These are phyloP conservation scores for Lipomyces kockii DNA, from an alignment of 805 yeast species.

Conservation along the genomic window DNA sequence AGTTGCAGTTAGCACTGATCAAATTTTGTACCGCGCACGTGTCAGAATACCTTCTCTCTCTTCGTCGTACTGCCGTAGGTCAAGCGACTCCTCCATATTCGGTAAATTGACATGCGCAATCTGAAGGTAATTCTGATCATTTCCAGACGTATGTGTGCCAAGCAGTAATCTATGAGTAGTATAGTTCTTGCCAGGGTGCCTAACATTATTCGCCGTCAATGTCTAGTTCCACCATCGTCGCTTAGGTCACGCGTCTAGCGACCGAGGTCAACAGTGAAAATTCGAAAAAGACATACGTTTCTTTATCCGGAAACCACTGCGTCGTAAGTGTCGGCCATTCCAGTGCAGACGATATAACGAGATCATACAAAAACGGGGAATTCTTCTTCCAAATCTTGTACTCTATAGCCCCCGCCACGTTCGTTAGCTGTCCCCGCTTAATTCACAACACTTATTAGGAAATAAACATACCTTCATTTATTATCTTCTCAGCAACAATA, in stretches of 20 bases:
- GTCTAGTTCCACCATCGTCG: not conserved
- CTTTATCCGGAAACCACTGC: slow-evolving; percentile 66
- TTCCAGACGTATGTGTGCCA: slow-evolving; percentile 69
- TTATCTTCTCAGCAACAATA: slow-evolving; percentile 31
- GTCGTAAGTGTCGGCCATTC: slow-evolving; percentile 68
- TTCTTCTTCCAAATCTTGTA: slow-evolving; percentile 68
- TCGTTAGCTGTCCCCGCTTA: not conserved
- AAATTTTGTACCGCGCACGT: not conserved
- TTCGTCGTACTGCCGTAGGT: slow-evolving; percentile 38
- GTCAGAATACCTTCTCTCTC: slow-evolving; percentile 37
- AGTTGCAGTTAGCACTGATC: slow-evolving; percentile 4
- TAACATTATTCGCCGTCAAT: slow-evolving; percentile 5
- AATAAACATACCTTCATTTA: slow-evolving; percentile 29
- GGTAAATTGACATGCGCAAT: slow-evolving; percentile 47
- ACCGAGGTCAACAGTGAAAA: not conserved
- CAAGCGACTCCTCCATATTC: slow-evolving; percentile 36
- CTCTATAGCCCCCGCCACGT: slow-evolving; percentile 41
- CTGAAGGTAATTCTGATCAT: slow-evolving; percentile 54
- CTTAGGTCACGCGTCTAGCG: not conserved
- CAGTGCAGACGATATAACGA: slow-evolving; percentile 57
- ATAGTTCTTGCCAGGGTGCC: slow-evolving; percentile 39
- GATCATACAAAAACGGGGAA: slow-evolving; percentile 59
- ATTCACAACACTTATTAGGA: no score
- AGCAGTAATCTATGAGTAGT: slow-evolving; percentile 55
- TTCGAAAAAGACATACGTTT: slow-evolving; percentile 28